These are phyloP conservation scores for Ascoidea asiatica DNA, from an alignment of 805 yeast genomes.

Conservation along the genomic window DNA sequence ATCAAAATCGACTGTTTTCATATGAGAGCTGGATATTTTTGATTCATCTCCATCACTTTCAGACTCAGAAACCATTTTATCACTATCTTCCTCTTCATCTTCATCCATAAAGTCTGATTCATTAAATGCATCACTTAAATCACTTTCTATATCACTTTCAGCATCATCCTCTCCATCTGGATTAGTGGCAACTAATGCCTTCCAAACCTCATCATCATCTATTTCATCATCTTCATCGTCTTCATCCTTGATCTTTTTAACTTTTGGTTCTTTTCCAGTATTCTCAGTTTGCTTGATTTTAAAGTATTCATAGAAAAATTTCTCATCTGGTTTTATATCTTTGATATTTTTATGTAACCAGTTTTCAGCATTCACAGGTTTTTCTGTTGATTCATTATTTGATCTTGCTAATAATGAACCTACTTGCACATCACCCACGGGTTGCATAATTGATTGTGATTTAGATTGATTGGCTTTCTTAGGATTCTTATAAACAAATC, in stretches of 20 bases:
- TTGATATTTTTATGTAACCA: conserved; percentile 59
- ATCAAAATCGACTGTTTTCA: conserved; percentile 20
- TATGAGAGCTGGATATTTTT: conserved; percentile 18
- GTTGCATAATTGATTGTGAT: conserved; percentile 96
- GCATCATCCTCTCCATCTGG: conserved; percentile 56
- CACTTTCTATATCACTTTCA: conserved; percentile 22
- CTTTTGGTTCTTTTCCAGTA: conserved; percentile 11
- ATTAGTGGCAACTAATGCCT: conserved; percentile 59
- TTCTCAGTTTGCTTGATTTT: conserved; percentile 34
- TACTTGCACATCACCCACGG: conserved; percentile 75
- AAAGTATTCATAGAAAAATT: conserved; percentile 80
- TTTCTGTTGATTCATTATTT: conserved; percentile 12
- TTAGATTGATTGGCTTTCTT: conserved; percentile 60
- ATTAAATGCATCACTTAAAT: conserved; percentile 29
- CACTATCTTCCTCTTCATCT: conserved; percentile 24
- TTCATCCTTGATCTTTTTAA: conserved; percentile 18
- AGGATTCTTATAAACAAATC: conserved; percentile 90
- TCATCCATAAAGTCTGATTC: conserved; percentile 48
- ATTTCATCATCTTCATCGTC: conserved; percentile 28
- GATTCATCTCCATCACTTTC: conserved; percentile 14
- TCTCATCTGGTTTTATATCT: conserved; percentile 74
- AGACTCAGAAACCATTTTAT: conserved; percentile 16
- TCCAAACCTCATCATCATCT: conserved; percentile 68
- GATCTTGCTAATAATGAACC: conserved; percentile 50
- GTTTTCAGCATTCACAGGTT: conserved; percentile 74